Evolutionary conservation across 129 eudicot genomes (phyloP), one percentile per base, ranked within the genome.

Genomic region (Silybum marianum): DNA sequence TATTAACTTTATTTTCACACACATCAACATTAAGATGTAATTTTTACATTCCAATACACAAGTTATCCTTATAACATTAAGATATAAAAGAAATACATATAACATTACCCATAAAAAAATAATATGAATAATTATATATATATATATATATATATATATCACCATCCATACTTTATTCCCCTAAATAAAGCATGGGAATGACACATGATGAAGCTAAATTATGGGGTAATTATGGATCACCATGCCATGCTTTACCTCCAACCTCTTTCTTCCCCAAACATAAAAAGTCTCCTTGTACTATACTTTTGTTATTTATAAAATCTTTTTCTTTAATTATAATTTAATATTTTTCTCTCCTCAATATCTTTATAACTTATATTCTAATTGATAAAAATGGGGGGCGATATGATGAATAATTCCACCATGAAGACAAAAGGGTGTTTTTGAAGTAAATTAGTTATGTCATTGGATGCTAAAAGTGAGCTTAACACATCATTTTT

Each of bases 401-500:
- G 76, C 84, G 76, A 23, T 76, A 87, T 87, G 74, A 87, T 84
- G 71, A 84, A 19, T 19, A 81, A 75, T 22, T 77, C 90, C 85
- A 84, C 88, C 81, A 18, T 76, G 72, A 80, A 63, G 66, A 67
- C 66, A 75, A 79, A 69, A 32, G 75, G 62, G 23, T 26, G 73
- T 75, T 80, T 79, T 54, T 34, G 73, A 80, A 85, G 85, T 85
- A 60, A 76, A 36, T 28, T 80, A 70, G 82, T 69, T 80, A 23
- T 75, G 75, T 63, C 80, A 75, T 80, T 69, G 78, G 85, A 85
- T 77, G 78, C 85, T 84, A 79, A 84, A 84, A 79, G 84, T 51
- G 54, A 79, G 7, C 76, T 80, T 80, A 80, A 85, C 84, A 85
- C 88, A 85, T 80, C 81, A 85, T 77, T 74, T 85, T 85, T 85